Percentiles rank a stretch among this genome's conserved stretches.
Evolutionary conservation across 2,329 filamentous ascomycete species (phyloP).

Genomic region (Coleophoma eucalyptorum): DNA sequence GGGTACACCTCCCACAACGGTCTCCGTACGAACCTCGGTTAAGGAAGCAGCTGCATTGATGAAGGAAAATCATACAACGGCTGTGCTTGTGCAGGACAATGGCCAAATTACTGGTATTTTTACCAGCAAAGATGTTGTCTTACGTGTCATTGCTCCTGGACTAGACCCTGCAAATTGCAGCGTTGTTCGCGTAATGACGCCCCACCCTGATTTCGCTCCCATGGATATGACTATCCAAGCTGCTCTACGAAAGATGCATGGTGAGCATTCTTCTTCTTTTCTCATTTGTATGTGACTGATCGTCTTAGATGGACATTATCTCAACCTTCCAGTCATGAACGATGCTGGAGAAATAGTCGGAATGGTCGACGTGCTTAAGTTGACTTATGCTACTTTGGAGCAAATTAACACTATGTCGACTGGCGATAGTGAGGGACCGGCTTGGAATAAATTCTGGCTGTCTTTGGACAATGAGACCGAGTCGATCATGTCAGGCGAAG

Average conservation of each 20-base stretch:
- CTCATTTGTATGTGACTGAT: slow-evolving; percentile 12
- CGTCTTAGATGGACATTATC: slow-evolving; percentile 82
- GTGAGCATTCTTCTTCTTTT: slow-evolving; percentile 48
- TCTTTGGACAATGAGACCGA: slow-evolving; percentile 87
- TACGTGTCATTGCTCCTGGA: slow-evolving; percentile 95
- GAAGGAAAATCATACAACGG: slow-evolving; percentile 99
- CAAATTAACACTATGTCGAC: slow-evolving; percentile 95
- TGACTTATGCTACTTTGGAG: slow-evolving; percentile 96
- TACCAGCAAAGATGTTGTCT: slow-evolving; percentile 97
- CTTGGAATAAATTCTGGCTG: slow-evolving; percentile 99
- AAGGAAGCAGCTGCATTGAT: slow-evolving; percentile 93
- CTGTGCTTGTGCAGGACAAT: slow-evolving; percentile 92
- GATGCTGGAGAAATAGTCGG: slow-evolving; percentile 95
- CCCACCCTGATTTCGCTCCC: slow-evolving; percentile 96
- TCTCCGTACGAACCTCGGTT: slow-evolving; percentile 92
- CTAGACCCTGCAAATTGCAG: slow-evolving; percentile 93
- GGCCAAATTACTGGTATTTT: slow-evolving; percentile 98
- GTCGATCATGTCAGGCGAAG: slow-evolving; percentile 92
- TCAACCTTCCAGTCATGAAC: slow-evolving; percentile 98
- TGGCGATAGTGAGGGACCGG: slow-evolving; percentile 85
- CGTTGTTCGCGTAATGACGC: slow-evolving; percentile 98
- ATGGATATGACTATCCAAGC: slow-evolving; percentile 99
- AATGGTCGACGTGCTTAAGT: slow-evolving; percentile 98
- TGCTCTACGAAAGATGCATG: slow-evolving; percentile 97
- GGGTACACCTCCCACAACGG: slow-evolving; percentile 86